Percentiles rank a stretch among this genome's conserved stretches.
Conservation (phyloP, 2,329 filamentous ascomycete species). For the Fusarium nelsonii region DNA sequence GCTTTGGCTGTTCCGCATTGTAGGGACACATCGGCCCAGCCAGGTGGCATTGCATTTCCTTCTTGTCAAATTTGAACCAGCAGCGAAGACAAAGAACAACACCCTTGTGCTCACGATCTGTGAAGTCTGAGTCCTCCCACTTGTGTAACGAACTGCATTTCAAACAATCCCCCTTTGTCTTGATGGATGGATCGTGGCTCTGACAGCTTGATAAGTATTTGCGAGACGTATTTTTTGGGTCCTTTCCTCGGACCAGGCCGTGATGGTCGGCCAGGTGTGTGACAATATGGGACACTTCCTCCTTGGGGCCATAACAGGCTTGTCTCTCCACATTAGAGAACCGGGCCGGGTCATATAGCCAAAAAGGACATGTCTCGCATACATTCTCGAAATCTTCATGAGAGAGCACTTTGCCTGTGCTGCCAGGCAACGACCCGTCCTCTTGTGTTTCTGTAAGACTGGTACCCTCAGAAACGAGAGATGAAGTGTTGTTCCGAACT, state of each 20-base stretch:
- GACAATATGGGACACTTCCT: constrained; percentile 43
- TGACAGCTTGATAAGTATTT: constrained; percentile 36
- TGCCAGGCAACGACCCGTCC: neutral
- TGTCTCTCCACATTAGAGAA: constrained; percentile 23
- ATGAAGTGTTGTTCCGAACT: neutral
- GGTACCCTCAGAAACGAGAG: neutral
- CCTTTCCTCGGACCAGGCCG: constrained; percentile 38
- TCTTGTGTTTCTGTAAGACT: neutral
- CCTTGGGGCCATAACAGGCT: constrained; percentile 32
- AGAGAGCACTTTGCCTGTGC: constrained; percentile 1
- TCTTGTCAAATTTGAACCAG: constrained; percentile 34
- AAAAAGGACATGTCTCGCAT: constrained; percentile 36
- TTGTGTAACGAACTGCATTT: constrained; percentile 30
- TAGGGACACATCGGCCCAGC: constrained; percentile 24
- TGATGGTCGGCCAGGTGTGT: constrained; percentile 41
- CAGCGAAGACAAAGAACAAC: constrained; percentile 39
- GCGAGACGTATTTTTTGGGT: constrained; percentile 28
- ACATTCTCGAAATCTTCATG: constrained; percentile 12
- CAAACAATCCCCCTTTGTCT: constrained; percentile 33
- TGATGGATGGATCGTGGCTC: constrained; percentile 11
- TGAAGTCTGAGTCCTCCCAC: constrained; percentile 29
- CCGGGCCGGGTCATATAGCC: constrained; percentile 11
- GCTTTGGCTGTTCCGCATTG: constrained; percentile 37
- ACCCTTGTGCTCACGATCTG: constrained; percentile 26
- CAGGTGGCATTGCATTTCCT: constrained; percentile 33